Evolutionary conservation across 257 asterid species (phyloP).

Genomic region (Nicotiana obtusifolia): DNA sequence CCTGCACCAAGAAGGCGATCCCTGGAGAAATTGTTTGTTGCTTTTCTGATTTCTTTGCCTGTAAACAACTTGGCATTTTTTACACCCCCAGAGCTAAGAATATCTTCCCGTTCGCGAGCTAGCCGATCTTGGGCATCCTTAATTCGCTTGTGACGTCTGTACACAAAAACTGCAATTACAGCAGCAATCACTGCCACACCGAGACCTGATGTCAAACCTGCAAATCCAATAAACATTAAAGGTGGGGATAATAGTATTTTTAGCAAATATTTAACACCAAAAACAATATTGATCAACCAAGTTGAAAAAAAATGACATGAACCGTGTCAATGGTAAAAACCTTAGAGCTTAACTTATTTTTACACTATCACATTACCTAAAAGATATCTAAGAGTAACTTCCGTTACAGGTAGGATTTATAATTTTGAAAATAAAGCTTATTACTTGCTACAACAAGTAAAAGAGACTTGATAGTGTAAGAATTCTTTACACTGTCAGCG

Average conservation of each 20-base stretch:
- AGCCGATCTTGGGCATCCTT: constrained; percentile 55
- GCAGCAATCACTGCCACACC: constrained; percentile 45
- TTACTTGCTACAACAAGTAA: no score
- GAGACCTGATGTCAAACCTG: constrained; percentile 62
- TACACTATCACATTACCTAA: no score
- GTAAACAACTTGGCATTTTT: constrained; percentile 57
- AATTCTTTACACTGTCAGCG: no score
- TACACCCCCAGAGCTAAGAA: constrained; percentile 72
- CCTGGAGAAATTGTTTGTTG: constrained; percentile 64
- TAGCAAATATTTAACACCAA: not conserved
- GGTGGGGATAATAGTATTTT: not conserved
- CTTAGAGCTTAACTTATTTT: no score
- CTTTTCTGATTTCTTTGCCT: constrained; percentile 72
- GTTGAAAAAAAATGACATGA: no score
- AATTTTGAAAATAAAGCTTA: no score
- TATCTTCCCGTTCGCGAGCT: constrained; percentile 63
- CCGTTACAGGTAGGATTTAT: no score
- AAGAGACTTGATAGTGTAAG: no score
- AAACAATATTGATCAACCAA: not conserved
- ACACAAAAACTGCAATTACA: constrained; percentile 32
- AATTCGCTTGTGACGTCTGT: constrained; percentile 51
- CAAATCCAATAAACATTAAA: not conserved
- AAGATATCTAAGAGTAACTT: no score
- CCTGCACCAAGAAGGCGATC: constrained; percentile 88
- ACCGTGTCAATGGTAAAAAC: no score